These are phyloP conservation scores for Ulota crispa DNA, from an alignment of 225 moss, liverwort and hornwort genomes.

Conservation along the genomic window DNA sequence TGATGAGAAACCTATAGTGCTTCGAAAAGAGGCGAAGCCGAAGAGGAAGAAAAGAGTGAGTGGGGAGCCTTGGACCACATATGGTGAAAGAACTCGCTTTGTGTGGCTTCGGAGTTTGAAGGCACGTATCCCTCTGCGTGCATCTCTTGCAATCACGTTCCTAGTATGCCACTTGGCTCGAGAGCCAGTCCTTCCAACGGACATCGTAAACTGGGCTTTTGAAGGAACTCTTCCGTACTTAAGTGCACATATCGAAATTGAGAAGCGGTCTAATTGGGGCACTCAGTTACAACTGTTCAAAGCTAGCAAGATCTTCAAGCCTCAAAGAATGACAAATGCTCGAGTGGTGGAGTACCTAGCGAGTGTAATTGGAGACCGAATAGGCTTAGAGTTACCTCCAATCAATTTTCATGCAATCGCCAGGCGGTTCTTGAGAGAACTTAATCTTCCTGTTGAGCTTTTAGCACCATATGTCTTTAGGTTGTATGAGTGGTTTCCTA, in stretches of 20 bases:
- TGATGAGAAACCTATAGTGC: slow-evolving; percentile 27
- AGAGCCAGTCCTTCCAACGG: slow-evolving; percentile 84
- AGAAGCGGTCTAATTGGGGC: slow-evolving; percentile 41
- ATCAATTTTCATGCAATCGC: slow-evolving; percentile 72
- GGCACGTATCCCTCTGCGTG: slow-evolving; percentile 76
- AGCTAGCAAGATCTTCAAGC: slow-evolving; percentile 78
- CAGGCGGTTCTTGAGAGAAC: slow-evolving; percentile 58
- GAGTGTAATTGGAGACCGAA: slow-evolving; percentile 67
- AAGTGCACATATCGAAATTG: slow-evolving; percentile 67
- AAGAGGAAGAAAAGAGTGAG: slow-evolving; percentile 43
- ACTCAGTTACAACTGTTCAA: slow-evolving; percentile 54
- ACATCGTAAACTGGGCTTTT: slow-evolving; percentile 80
- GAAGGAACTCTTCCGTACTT: slow-evolving; percentile 85
- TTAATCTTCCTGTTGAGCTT: slow-evolving; percentile 61
- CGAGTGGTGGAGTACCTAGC: slow-evolving; percentile 74
- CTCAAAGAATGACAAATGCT: slow-evolving; percentile 63
- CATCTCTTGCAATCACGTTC: slow-evolving; percentile 76
- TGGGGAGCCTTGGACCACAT: slow-evolving; percentile 68
- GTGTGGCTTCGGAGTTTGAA: slow-evolving; percentile 85
- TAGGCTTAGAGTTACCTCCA: slow-evolving; percentile 69
- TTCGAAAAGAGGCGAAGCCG: slow-evolving; percentile 32
- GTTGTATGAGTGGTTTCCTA: slow-evolving; percentile 82
- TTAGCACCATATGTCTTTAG: slow-evolving; percentile 60
- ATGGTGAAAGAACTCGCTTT: slow-evolving; percentile 56
- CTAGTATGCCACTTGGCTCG: slow-evolving; percentile 87